These are phyloP conservation scores for Ramaria sp. DNA, from an alignment of 768 basidiomycete genomes.

Conservation along the genomic window DNA sequence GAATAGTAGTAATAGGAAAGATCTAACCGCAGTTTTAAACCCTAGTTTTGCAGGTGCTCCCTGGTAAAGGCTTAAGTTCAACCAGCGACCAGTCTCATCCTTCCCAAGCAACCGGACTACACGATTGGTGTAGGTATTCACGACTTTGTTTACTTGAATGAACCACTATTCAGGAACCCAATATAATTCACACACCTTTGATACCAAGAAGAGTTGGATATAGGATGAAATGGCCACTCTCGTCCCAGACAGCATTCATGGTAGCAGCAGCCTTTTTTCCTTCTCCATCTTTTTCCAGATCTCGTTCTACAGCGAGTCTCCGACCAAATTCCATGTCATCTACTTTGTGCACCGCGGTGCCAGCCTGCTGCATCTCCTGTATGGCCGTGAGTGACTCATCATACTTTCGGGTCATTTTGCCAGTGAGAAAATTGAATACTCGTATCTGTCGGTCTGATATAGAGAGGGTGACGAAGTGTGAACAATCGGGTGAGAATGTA, in stretches of 20 bases:
- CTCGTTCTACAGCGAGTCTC: constrained; percentile 84
- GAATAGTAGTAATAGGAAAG: background rate
- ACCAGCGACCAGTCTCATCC: constrained; percentile 85
- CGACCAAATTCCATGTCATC: constrained; percentile 99
- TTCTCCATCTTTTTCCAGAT: constrained; percentile 75
- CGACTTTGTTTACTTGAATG: constrained; percentile 41
- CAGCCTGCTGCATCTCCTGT: constrained; percentile 98
- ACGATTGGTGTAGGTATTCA: constrained; percentile 90
- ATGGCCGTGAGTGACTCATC: constrained; percentile 90
- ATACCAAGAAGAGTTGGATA: constrained; percentile 92
- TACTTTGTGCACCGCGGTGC: constrained; percentile 81
- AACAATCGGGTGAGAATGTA: constrained; percentile 80
- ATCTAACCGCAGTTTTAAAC: constrained; percentile 68
- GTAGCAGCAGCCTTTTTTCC: constrained; percentile 46
- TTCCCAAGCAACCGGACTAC: constrained; percentile 84
- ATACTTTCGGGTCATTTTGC: constrained; percentile 85
- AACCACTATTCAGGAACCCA: background rate
- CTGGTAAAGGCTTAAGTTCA: constrained; percentile 86
- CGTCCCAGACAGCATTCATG: constrained; percentile 94
- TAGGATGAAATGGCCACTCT: constrained; percentile 87
- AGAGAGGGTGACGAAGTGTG: constrained; percentile 88
- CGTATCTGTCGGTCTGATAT: constrained; percentile 90
- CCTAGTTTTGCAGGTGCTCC: constrained; percentile 86
- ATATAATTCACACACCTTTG: constrained; percentile 52
- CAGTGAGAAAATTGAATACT: constrained; percentile 83